Evolutionary conservation across 1,284 basidiomycete species (phyloP), one percentile per base, ranked within the genome.

Genomic region (Megacollybia platyphylla): DNA sequence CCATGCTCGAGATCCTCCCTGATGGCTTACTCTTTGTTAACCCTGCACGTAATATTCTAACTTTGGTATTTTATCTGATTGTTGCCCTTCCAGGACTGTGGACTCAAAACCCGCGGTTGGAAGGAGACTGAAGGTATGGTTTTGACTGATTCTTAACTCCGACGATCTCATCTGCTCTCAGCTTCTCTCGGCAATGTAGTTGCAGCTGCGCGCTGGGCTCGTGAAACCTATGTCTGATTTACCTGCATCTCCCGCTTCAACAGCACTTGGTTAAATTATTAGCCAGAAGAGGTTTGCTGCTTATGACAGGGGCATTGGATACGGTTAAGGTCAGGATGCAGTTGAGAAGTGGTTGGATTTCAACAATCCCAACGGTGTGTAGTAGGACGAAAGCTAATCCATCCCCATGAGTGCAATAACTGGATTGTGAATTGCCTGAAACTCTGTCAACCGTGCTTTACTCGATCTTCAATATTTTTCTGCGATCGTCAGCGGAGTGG

Each of bases 81-180:
- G 20, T 34, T n/a, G 4, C 32, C 15, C 5, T 34, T 34, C 17
- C 36, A 38, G 36, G 85, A 88, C 61, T 88, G 86, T 54, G 86
- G 86, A 64, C 68, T 88, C 52, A 93, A 93, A 78, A 94, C 91
- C 56, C 90, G 92, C 71, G 87, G 81, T 51, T 96, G 92, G 93
- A 82, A 85, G 63, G 93, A 97, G 75, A 94, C 90, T 46, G 87
- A 96, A 70, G 40, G 40, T 41, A 13, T n/a, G 27, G 20, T 24
- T 24, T 31, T 10, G 8, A 32, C 20, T 15, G 15, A 29, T 34
- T 13, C 9, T 13, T 3, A 15, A 37, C 10, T 9, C 20, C 20
- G 7, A 3, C 17, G 4, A 37, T 3, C 20, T 37, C 5, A 34
- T 20, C 8, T 35, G 13, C 28, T 34, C 4, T 26, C 20, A 41